Conservation (phyloP, 2,329 filamentous ascomycete species). For the Aaosphaeria pasadenensis region DNA sequence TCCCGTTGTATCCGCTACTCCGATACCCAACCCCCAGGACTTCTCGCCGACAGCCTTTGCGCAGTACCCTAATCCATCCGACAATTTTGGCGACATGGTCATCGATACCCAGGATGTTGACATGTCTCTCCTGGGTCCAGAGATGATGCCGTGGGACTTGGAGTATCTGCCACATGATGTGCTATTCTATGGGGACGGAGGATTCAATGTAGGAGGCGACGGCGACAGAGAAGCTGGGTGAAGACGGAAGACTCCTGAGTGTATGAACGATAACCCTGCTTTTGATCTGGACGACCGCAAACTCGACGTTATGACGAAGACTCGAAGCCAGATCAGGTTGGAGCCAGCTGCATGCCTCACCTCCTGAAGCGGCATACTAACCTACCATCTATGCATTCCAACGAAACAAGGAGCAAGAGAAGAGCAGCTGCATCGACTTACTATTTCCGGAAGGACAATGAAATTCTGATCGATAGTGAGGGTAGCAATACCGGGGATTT, state of each 20-base stretch:
- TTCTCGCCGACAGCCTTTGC: conserved; percentile 22
- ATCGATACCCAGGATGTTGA: conserved; percentile 78
- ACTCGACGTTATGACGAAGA: too few relatives aligned
- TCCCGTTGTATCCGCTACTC: not conserved
- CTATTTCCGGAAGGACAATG: too few relatives aligned
- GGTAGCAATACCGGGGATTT: too few relatives aligned
- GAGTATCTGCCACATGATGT: conserved; percentile 70
- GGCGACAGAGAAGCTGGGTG: not conserved
- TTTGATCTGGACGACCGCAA: too few relatives aligned
- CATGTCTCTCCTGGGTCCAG: conserved; percentile 64
- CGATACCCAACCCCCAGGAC: conserved; percentile 3
- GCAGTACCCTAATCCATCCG: conserved; percentile 21
- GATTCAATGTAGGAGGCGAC: conserved; percentile 4
- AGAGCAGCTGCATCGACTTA: too few relatives aligned
- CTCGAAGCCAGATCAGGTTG: too few relatives aligned
- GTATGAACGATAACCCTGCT: too few relatives aligned
- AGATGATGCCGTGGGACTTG: conserved; percentile 69
- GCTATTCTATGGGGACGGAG: conserved; percentile 39
- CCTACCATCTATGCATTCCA: too few relatives aligned
- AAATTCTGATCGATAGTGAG: too few relatives aligned
- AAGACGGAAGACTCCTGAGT: not conserved
- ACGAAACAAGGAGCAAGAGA: too few relatives aligned
- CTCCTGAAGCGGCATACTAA: too few relatives aligned
- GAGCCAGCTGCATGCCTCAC: too few relatives aligned
- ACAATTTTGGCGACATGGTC: conserved; percentile 55